phyloP scores from a whole-genome alignment of 768 basidiomycete species.

The Lactarius sp. region DNA sequence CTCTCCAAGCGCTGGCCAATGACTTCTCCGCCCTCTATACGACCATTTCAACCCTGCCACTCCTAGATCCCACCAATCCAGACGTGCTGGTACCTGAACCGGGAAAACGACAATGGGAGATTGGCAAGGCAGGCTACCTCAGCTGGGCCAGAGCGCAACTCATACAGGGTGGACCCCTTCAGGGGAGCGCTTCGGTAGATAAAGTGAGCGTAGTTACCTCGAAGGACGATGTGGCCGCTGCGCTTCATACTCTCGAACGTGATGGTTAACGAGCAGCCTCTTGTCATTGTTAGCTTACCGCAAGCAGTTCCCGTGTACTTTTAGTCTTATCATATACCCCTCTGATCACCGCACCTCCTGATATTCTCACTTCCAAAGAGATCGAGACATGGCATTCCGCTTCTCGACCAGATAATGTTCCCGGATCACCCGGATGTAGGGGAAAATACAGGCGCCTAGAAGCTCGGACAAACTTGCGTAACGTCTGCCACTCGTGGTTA shows the following conservation, averaged over 20 bases:
- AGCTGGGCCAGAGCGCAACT: conserved; percentile 70
- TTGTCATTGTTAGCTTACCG: not conserved
- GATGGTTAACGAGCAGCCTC: not conserved
- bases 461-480: not conserved
- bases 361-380: not conserved
- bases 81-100: conserved; percentile 39
- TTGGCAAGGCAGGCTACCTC: conserved; percentile 65
- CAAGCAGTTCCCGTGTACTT: not conserved
- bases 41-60: conserved; percentile 46
- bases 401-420: not conserved
- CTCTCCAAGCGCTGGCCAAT: conserved; percentile 38
- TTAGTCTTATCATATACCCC: not conserved
- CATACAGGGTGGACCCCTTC: conserved; percentile 28
- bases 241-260: conserved; percentile 1
- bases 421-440: too few species aligned
- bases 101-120: conserved; percentile 76
- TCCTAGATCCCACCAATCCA: conserved; percentile 25
- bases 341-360: not conserved
- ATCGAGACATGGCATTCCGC: too few species aligned
- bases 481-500: not conserved
- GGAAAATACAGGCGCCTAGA: too few species aligned
- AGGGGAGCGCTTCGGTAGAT: not conserved
- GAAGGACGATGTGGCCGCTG: conserved; percentile 5
- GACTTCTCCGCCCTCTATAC: conserved; percentile 44
- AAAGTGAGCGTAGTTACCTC: not conserved